These are phyloP conservation scores for Colletotrichum navitas DNA, from an alignment of 2,329 filamentous ascomycete species.

Conservation along the genomic window DNA sequence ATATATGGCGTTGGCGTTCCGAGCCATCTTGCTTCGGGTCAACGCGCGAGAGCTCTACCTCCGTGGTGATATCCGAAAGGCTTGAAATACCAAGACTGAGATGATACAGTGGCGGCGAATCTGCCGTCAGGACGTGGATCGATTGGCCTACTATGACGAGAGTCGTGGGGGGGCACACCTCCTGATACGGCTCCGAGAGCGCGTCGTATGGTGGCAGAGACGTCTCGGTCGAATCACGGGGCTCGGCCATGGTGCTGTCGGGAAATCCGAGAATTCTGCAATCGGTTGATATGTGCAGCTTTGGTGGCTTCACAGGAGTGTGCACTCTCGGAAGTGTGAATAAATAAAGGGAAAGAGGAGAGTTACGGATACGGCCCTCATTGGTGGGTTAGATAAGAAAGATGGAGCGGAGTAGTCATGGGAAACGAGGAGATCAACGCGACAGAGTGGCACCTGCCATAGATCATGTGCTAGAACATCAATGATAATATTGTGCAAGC, in stretches of 20 bases:
- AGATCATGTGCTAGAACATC: neutral
- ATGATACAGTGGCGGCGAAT: constrained; percentile 9
- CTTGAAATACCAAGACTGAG: constrained; percentile 16
- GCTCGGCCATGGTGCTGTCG: constrained; percentile 3
- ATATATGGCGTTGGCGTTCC: constrained; percentile 16
- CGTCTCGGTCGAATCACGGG: neutral
- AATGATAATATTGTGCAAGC: neutral
- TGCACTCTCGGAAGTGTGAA: constrained; percentile 3
- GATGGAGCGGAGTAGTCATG: neutral
- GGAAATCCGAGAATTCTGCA: neutral
- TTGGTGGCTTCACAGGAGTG: neutral
- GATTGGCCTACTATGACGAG: constrained; percentile 13
- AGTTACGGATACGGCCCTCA: neutral
- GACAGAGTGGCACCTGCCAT: neutral
- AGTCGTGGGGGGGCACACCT: constrained; percentile 19
- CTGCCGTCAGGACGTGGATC: constrained; percentile 23
- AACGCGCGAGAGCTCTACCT: constrained; percentile 19
- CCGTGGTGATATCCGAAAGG: constrained; percentile 19
- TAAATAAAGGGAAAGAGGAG: neutral
- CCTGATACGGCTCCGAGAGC: constrained; percentile 12
- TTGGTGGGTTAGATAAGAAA: neutral
- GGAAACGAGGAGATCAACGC: neutral
- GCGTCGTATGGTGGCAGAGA: constrained; percentile 17
- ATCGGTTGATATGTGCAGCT: neutral
- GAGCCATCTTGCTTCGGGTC: constrained; percentile 17